These are phyloP conservation scores for Trametes sp. DNA, from an alignment of 1,284 basidiomycete genomes.

Conservation along the genomic window DNA sequence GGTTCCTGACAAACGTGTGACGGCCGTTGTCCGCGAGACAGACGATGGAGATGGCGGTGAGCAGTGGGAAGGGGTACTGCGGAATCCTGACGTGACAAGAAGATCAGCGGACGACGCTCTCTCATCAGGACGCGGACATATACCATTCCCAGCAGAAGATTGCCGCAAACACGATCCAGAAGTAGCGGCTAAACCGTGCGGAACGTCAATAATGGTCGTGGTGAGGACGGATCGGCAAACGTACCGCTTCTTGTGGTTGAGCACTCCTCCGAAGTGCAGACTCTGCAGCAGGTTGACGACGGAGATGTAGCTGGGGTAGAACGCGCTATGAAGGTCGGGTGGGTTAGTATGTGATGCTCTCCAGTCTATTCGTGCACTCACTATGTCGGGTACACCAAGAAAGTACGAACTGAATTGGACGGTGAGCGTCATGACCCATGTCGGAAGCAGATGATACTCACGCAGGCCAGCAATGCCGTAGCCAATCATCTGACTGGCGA, in stretches of 20 bases:
- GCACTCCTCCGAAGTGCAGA: constrained; percentile 56
- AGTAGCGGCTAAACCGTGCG: constrained; percentile 44
- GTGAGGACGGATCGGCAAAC: background rate
- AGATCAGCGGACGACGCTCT: background rate
- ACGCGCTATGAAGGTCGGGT: constrained; percentile 48
- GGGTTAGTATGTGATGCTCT: too few relatives aligned
- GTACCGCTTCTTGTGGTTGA: constrained; percentile 54
- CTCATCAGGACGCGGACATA: background rate
- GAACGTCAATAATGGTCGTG: background rate
- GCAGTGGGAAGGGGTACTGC: constrained; percentile 52
- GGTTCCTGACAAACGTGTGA: constrained; percentile 53
- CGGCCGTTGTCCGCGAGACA: constrained; percentile 58
- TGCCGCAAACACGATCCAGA: constrained; percentile 61
- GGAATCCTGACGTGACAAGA: constrained; percentile 43
- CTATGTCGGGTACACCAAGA: constrained; percentile 73
- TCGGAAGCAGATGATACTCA: constrained; percentile 27
- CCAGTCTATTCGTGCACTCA: constrained; percentile 38
- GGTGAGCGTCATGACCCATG: background rate
- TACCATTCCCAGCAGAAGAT: constrained; percentile 61
- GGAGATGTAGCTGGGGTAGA: constrained; percentile 62
- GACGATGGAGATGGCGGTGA: constrained; percentile 58
- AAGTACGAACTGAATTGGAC: constrained; percentile 49
- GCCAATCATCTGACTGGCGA: constrained; percentile 68
- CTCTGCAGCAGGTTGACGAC: constrained; percentile 65
- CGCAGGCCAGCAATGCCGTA: constrained; percentile 69